These are phyloP conservation scores for Aurinia saxatilis DNA, from an alignment of 345 rosid genomes.

Conservation along the genomic window DNA sequence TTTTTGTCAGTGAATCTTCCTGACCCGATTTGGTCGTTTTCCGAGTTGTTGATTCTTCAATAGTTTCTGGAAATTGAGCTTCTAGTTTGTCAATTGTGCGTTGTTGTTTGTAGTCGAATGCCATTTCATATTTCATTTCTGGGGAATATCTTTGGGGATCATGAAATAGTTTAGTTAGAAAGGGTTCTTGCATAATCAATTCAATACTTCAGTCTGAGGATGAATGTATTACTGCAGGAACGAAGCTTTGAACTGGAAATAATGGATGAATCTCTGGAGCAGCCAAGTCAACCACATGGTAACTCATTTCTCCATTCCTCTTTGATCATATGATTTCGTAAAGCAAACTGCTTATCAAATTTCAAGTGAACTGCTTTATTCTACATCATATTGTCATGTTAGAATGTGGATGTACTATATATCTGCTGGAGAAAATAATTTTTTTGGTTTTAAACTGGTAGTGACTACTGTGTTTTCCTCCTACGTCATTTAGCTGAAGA, in stretches of 20 bases:
- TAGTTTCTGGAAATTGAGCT: not conserved
- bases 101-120: not conserved
- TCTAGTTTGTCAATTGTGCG: not conserved
- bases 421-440: not conserved
- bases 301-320: too few relatives aligned
- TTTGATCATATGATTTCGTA: not conserved
- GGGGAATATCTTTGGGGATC: not conserved
- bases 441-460: not conserved
- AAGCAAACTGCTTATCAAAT: not conserved
- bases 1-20: not conserved
- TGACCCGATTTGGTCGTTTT: not conserved
- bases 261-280: constrained; percentile 48
- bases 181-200: not conserved
- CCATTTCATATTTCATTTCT: not conserved
- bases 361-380: not conserved
- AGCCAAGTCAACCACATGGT: constrained; percentile 41
- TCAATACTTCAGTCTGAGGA: not conserved
- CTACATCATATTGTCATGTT: not conserved
- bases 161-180: not conserved
- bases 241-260: not conserved
- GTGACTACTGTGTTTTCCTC: not conserved
- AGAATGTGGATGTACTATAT: not conserved
- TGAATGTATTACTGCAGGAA: not conserved
- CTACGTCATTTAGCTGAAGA: constrained; percentile 28
- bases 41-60: not conserved